Percentiles rank a stretch among this genome's conserved stretches.
These are phyloP conservation scores for Mycena crocata DNA, from an alignment of 768 basidiomycete genomes.

Conservation along the genomic window DNA sequence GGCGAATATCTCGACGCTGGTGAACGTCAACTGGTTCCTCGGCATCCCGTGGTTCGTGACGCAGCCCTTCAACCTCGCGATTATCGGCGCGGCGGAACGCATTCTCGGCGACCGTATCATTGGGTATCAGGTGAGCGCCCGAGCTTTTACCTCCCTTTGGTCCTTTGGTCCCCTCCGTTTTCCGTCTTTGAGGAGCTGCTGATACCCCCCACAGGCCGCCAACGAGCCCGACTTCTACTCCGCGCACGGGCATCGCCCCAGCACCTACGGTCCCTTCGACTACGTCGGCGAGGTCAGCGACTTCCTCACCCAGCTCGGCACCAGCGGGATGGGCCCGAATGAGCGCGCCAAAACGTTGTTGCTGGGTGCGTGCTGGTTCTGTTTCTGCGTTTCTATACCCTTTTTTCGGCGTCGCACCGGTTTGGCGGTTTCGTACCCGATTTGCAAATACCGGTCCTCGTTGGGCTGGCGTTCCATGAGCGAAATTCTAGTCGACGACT, in stretches of 20 bases:
- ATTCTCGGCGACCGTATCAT: conserved; percentile 48
- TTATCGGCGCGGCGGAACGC: conserved; percentile 44
- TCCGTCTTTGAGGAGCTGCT: neutral
- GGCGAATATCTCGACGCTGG: conserved; percentile 55
- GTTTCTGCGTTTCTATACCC: neutral
- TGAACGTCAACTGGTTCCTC: conserved; percentile 63
- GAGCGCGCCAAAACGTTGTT: conserved; percentile 3
- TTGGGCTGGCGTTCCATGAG: too few species aligned
- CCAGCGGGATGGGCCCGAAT: conserved; percentile 5
- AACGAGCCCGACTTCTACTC: conserved; percentile 57
- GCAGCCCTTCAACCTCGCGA: conserved; percentile 24
- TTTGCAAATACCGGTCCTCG: too few species aligned
- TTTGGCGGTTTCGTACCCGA: too few species aligned
- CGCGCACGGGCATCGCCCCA: conserved; percentile 29
- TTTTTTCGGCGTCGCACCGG: too few species aligned
- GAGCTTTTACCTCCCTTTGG: neutral
- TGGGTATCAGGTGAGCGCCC: conserved; percentile 35
- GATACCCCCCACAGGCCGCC: conserved; percentile 40
- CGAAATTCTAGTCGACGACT: too few species aligned
- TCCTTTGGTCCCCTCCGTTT: neutral
- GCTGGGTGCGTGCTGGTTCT: conserved; percentile 9
- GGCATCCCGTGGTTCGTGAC: conserved; percentile 42
- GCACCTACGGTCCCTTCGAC: conserved; percentile 31
- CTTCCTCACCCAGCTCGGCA: conserved; percentile 3
- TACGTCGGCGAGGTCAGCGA: conserved; percentile 34